Conservation (phyloP, 129 eudicot species). For the Apium graveolens region DNA sequence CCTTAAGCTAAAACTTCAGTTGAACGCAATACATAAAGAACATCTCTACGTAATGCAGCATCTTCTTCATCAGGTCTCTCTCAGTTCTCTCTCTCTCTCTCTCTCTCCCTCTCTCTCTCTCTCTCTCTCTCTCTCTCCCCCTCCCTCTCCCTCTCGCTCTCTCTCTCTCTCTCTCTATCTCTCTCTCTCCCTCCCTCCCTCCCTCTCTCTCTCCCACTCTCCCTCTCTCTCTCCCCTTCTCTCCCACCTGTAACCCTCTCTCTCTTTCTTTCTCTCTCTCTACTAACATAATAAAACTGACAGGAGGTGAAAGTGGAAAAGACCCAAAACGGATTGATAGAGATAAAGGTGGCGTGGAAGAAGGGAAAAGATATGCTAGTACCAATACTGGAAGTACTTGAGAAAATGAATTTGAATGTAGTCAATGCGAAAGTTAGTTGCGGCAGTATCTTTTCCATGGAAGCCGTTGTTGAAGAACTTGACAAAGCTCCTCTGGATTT, state of each 20-base stretch:
- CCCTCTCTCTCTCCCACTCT: neutral
- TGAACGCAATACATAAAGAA: constrained; percentile 36
- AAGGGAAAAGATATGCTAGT: constrained; percentile 27
- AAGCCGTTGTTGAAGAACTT: constrained; percentile 37
- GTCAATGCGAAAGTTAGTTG: constrained; percentile 34
- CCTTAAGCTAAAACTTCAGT: constrained; percentile 33
- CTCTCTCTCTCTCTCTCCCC: neutral
- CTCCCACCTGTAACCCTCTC: neutral
- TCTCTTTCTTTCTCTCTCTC: neutral
- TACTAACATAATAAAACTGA: neutral
- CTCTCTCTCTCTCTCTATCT: neutral
- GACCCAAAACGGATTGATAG: constrained; percentile 14
- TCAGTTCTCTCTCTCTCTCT: too few species aligned
- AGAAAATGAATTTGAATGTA: constrained; percentile 36
- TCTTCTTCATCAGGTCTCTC: constrained; percentile 29
- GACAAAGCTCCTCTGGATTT: constrained; percentile 22
- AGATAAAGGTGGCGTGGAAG: constrained; percentile 32
- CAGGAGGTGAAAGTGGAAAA: constrained; percentile 52
- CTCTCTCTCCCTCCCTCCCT: neutral
- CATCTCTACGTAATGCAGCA: constrained; percentile 24
- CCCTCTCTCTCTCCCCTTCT: neutral
- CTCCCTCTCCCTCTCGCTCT: neutral
- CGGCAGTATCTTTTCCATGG: constrained; percentile 32
- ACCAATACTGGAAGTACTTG: constrained; percentile 37
- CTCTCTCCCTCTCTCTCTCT: neutral